phyloP scores from a whole-genome alignment of 345 rosid species.

The Limnanthes douglasii region DNA sequence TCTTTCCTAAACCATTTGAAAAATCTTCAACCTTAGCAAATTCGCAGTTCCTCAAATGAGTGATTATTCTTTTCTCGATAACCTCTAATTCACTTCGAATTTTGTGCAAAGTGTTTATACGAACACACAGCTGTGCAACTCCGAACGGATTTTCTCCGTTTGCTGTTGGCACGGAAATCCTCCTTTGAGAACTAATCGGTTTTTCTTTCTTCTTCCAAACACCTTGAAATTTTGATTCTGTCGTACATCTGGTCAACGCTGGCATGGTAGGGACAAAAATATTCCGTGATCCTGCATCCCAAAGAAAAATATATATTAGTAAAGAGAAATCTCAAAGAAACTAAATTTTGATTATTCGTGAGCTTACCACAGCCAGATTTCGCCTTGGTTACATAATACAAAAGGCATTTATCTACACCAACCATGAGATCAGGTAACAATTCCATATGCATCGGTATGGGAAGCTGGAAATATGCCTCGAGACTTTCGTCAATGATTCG shows the following conservation, averaged over 20 bases:
- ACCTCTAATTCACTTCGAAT: conserved; percentile 61
- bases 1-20: conserved; percentile 66
- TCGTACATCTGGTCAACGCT: conserved; percentile 72
- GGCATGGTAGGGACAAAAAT: conserved; percentile 90
- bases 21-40: conserved; percentile 81
- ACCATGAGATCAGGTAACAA: conserved; percentile 75
- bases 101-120: conserved; percentile 69
- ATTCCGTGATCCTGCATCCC: conserved; percentile 46
- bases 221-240: conserved; percentile 77
- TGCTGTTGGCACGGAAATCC: conserved; percentile 42
- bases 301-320: conserved; percentile 11
- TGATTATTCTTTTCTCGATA: conserved; percentile 70
- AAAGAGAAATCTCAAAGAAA: conserved; percentile 6
- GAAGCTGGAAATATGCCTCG: conserved; percentile 84
- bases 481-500: conserved; percentile 72
- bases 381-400: conserved; percentile 65
- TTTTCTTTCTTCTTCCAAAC: conserved; percentile 94
- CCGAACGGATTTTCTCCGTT: conserved; percentile 63
- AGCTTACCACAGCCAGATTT: conserved; percentile 89
- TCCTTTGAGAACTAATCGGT: conserved; percentile 45
- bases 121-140: conserved; percentile 55
- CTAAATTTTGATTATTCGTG: not conserved
- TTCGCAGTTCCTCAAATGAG: conserved; percentile 89
- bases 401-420: conserved; percentile 86
- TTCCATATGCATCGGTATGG: conserved; percentile 88